Conservation (phyloP, 2,329 filamentous ascomycete genomes). For the Aspergillus costaricaensis region DNA sequence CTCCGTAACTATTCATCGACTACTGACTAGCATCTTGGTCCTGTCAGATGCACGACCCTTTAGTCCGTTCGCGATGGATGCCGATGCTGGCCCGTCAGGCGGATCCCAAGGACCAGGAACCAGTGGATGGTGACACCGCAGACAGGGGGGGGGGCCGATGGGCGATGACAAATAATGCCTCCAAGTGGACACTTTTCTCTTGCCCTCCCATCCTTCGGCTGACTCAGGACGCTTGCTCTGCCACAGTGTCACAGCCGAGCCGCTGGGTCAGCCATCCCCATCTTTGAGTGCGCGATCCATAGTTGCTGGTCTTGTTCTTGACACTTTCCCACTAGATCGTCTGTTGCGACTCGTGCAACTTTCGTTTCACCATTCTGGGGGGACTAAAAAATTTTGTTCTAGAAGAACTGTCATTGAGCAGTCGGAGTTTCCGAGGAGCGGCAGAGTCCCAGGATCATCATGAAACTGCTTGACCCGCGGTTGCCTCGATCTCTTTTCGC, state of each 20-base stretch:
- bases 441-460: background rate
- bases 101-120: constrained; percentile 9
- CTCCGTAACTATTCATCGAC: no score
- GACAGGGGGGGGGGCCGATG: background rate
- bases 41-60: constrained; percentile 4
- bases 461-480: background rate
- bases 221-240: no score
- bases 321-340: background rate
- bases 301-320: background rate
- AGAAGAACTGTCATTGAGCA: background rate
- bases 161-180: constrained; percentile 1
- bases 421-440: background rate
- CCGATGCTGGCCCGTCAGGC: background rate
- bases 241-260: background rate
- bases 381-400: background rate
- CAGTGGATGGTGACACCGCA: constrained; percentile 6
- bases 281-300: background rate
- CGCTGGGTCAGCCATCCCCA: background rate
- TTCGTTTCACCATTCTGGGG: background rate
- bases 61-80: background rate
- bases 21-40: no score
- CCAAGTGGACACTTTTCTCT: background rate
- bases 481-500: background rate
- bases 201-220: no score
- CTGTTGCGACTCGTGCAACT: background rate